phyloP scores from a whole-genome alignment of 768 basidiomycete genomes.

The Suillus discolor region DNA sequence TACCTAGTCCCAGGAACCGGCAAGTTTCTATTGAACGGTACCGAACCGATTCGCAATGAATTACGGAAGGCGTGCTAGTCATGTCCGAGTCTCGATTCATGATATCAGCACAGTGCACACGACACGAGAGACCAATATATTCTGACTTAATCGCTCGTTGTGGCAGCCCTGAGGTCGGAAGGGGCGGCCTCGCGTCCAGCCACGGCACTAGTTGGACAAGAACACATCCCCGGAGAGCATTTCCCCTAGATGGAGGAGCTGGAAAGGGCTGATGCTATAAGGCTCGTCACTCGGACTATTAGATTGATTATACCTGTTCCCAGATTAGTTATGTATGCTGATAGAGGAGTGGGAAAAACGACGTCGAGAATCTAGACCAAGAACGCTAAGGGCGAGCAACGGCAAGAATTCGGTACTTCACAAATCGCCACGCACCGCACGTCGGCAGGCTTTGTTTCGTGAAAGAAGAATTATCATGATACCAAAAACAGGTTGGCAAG shows the following conservation, averaged over 20 bases:
- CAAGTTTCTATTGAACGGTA: not conserved
- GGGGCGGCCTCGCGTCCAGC: conserved; percentile 8
- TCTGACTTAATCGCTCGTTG: conserved; percentile 4
- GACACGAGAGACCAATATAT: not conserved
- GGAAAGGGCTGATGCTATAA: not conserved
- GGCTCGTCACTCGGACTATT: not conserved
- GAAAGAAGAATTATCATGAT: conserved; percentile 7
- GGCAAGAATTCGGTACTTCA: conserved; percentile 1
- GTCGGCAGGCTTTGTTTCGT: not conserved
- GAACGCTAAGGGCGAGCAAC: not conserved
- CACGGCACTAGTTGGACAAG: conserved; percentile 1
- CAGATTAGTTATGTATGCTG: not conserved
- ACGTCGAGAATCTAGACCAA: not conserved
- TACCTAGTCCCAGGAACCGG: not conserved
- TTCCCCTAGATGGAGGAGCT: not conserved
- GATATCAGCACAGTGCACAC: conserved; percentile 4
- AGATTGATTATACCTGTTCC: conserved; percentile 6
- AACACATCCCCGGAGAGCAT: not conserved
- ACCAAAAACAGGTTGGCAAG: not conserved
- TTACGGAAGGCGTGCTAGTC: conserved; percentile 4
- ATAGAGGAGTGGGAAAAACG: not conserved
- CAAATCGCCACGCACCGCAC: conserved; percentile 1
- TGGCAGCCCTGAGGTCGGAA: conserved; percentile 10
- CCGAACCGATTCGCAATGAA: conserved; percentile 7
- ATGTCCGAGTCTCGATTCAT: not conserved